Evolutionary conservation across 164 flowering plant genomes (phyloP).

Genomic region (Vitis vinifera): DNA sequence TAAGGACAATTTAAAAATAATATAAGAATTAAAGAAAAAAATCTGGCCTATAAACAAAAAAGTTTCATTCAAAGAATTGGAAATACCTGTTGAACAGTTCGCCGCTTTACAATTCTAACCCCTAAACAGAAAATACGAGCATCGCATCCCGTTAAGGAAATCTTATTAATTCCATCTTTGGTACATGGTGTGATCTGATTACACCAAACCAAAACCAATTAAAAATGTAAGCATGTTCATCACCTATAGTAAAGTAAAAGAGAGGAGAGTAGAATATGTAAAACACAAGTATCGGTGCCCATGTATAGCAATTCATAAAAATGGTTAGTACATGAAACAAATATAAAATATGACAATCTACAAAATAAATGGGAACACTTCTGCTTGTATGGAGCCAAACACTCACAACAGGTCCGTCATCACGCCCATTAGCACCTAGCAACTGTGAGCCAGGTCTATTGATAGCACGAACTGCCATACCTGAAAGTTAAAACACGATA

Average conservation of each 20-base stretch:
- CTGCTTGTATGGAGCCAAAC: background rate
- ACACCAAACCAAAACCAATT: constrained; percentile 13
- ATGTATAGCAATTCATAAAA: background rate
- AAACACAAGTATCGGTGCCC: no score
- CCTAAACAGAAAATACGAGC: constrained; percentile 90
- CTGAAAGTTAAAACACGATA: constrained; percentile 30
- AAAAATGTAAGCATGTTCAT: background rate
- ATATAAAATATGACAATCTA: background rate
- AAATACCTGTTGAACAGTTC: constrained; percentile 75
- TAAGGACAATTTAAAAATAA: background rate
- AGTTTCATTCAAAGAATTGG: background rate
- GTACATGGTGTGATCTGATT: constrained; percentile 74
- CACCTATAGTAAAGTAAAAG: no score
- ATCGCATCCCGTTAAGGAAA: constrained; percentile 77
- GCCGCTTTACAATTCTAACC: constrained; percentile 79
- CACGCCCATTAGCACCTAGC: constrained; percentile 95
- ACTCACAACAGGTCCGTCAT: constrained; percentile 96
- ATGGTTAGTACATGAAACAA: background rate
- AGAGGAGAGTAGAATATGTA: no score
- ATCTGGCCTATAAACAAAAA: background rate
- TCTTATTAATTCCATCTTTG: constrained; percentile 79
- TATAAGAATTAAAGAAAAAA: background rate
- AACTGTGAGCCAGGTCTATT: constrained; percentile 93
- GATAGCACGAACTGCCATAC: constrained; percentile 71
- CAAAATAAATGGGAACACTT: background rate